A percentile compares a stretch with the other conserved stretches of the same genome.
These are phyloP conservation scores for Cytospora paraplurivora DNA, from an alignment of 2,329 filamentous ascomycete species.

Conservation along the genomic window DNA sequence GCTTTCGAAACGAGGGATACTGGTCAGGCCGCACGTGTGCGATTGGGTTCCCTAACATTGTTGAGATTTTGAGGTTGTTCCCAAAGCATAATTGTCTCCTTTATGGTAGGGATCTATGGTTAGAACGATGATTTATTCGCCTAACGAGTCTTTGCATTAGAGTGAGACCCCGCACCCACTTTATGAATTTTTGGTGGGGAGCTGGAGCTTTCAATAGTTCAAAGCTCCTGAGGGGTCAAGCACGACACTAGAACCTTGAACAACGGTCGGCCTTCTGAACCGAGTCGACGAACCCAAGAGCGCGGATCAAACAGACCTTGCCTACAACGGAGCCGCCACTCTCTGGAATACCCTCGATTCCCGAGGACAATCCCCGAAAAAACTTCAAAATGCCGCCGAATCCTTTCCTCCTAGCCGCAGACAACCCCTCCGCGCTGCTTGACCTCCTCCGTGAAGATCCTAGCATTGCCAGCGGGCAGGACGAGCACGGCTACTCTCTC, in stretches of 20 bases:
- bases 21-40: too few species aligned
- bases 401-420: constrained; percentile 76
- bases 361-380: not conserved
- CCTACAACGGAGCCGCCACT: not conserved
- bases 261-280: not conserved
- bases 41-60: too few species aligned
- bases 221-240: not conserved
- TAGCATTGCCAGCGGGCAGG: constrained; percentile 75
- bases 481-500: constrained; percentile 91
- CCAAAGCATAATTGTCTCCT: not conserved
- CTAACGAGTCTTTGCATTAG: constrained; percentile 19
- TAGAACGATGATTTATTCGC: constrained; percentile 2
- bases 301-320: not conserved
- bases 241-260: not conserved
- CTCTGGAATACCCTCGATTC: not conserved
- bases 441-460: constrained; percentile 74
- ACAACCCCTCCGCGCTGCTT: constrained; percentile 74
- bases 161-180: constrained; percentile 20
- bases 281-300: not conserved
- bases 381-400: constrained; percentile 54
- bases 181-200: constrained; percentile 28
- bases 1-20: too few species aligned
- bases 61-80: too few species aligned
- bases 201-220: constrained; percentile 14
- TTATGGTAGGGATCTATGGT: not conserved